Conservation (phyloP, 2,329 filamentous ascomycete species). For the Sarocladium oryzae region DNA sequence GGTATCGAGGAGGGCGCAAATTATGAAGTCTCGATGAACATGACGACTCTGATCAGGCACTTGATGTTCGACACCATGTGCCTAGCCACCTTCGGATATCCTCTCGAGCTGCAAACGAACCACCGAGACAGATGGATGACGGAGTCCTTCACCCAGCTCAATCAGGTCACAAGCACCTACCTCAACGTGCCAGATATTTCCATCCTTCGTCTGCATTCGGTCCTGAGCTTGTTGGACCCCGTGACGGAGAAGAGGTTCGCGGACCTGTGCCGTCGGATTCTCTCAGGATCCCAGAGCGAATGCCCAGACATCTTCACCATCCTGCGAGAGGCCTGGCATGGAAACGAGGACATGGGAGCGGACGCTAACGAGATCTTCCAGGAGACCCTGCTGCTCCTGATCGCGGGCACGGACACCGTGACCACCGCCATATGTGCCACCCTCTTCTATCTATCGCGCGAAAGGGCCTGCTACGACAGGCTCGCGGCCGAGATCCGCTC, state of each 20-base stretch:
- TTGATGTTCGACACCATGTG: neutral
- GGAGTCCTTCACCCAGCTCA: neutral
- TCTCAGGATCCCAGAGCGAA: neutral
- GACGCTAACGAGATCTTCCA: conserved; percentile 5
- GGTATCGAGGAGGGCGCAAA: neutral
- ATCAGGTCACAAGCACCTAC: neutral
- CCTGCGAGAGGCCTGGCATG: neutral
- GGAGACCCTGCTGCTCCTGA: conserved; percentile 14
- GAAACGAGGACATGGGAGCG: neutral
- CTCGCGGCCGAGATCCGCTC: conserved; percentile 28
- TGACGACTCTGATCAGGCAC: neutral
- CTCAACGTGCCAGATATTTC: neutral
- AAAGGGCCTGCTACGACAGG: conserved; percentile 12
- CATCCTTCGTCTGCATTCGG: neutral
- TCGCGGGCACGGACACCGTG: conserved; percentile 8
- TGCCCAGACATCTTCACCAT: conserved; percentile 4
- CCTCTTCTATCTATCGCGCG: conserved; percentile 12
- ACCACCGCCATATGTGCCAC: conserved; percentile 8
- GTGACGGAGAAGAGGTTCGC: neutral
- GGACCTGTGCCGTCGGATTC: neutral
- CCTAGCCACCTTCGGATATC: neutral
- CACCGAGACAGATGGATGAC: neutral
- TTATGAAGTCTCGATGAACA: neutral
- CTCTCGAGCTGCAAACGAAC: neutral
- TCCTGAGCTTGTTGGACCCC: neutral